phyloP scores from a whole-genome alignment of 768 basidiomycete species.

The Tubosaeta brunneosetosa region DNA sequence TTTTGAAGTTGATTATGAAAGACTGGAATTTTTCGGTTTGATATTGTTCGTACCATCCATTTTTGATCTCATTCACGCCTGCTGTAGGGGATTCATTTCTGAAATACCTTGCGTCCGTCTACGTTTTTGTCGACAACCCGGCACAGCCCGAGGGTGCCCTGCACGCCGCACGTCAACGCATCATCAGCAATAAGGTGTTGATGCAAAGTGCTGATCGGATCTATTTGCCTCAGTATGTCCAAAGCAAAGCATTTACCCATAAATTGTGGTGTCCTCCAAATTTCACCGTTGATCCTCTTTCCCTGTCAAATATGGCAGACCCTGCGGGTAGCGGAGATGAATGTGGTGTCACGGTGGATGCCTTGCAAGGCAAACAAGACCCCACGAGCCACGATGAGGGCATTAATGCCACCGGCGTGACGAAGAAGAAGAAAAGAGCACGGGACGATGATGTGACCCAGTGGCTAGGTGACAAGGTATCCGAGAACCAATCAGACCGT shows the following conservation, averaged over 20 bases:
- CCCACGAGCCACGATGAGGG: constrained; percentile 11
- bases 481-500: not conserved
- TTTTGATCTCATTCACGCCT: constrained; percentile 7
- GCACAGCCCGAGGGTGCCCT: constrained; percentile 60
- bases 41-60: constrained; percentile 5
- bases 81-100: constrained; percentile 70
- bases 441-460: constrained; percentile 42
- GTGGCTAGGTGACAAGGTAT: constrained; percentile 77
- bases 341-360: constrained; percentile 11
- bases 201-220: constrained; percentile 48
- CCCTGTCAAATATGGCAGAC: constrained; percentile 11
- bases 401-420: constrained; percentile 1
- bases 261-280: constrained; percentile 63
- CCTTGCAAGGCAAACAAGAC: constrained; percentile 9
- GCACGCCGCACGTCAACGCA: constrained; percentile 58
- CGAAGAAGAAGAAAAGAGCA: constrained; percentile 39
- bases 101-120: constrained; percentile 72
- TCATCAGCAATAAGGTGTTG: constrained; percentile 73
- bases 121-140: constrained; percentile 69
- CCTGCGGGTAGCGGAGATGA: constrained; percentile 31
- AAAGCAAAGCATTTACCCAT: constrained; percentile 62
- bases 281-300: constrained; percentile 29
- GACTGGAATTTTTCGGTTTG: constrained; percentile 76
- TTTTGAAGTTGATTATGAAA: constrained; percentile 75
- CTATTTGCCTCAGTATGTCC: constrained; percentile 70